Evolutionary conservation across 352 stramenopile genomes (phyloP).

Genomic region (Phytopythium boreale): DNA sequence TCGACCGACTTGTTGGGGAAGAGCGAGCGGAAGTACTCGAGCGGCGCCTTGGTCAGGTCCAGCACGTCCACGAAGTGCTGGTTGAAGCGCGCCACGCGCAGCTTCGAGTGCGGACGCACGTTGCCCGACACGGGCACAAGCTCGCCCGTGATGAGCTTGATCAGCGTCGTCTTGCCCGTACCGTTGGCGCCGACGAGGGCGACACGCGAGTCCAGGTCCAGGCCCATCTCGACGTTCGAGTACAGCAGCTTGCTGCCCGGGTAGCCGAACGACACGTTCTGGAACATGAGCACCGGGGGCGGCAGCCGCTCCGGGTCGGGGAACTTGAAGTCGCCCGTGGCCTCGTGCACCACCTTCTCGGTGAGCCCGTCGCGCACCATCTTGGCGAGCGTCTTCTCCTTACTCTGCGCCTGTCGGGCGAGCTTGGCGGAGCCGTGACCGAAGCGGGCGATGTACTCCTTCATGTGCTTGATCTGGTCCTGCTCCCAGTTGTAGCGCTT

Average conservation of each 20-base stretch:
- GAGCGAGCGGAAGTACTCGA: constrained; percentile 96
- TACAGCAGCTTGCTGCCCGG: constrained; percentile 91
- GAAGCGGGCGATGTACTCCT: constrained; percentile 99
- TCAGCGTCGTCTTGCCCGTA: constrained; percentile 95
- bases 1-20: constrained; percentile 94
- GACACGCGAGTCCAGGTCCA: constrained; percentile 97
- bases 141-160: constrained; percentile 98
- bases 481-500: constrained; percentile 98
- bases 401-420: constrained; percentile 96
- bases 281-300: constrained; percentile 96
- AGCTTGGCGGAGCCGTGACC: constrained; percentile 97
- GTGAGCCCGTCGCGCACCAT: constrained; percentile 96
- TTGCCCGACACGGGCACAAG: constrained; percentile 92
- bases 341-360: constrained; percentile 91
- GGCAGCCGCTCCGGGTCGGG: constrained; percentile 94
- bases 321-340: constrained; percentile 94
- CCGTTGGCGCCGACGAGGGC: constrained; percentile 97
- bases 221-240: constrained; percentile 92
- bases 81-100: constrained; percentile 96
- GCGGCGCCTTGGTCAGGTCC: constrained; percentile 92
- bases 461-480: constrained; percentile 98
- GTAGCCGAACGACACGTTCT: constrained; percentile 97
- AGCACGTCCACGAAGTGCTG: constrained; percentile 99
- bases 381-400: constrained; percentile 98
- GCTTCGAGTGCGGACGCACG: constrained; percentile 94